Percentiles rank a stretch among this genome's conserved stretches.
phyloP scores from a whole-genome alignment of 2,329 filamentous ascomycete species.

The Penicillium griseofulvum region DNA sequence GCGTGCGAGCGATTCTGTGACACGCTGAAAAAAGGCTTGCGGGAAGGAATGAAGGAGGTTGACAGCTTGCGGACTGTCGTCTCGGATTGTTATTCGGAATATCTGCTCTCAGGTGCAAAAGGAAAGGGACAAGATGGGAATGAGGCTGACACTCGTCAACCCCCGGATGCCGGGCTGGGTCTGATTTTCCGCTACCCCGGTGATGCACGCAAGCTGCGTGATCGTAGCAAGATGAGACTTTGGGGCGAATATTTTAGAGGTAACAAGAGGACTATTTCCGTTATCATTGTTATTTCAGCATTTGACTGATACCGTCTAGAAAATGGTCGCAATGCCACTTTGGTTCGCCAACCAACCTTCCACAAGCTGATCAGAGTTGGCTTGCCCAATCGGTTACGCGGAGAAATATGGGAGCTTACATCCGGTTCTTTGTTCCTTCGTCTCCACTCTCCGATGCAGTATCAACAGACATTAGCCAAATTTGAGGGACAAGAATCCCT shows the following conservation, averaged over 20 bases:
- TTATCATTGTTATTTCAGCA: not conserved
- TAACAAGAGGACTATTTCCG: conserved; percentile 19
- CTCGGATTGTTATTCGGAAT: conserved; percentile 86
- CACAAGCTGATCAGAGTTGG: conserved; percentile 96
- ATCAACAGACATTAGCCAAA: conserved; percentile 77
- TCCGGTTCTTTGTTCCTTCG: conserved; percentile 88
- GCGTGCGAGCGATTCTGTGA: conserved; percentile 96
- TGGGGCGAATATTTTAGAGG: conserved; percentile 91
- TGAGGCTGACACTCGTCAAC: conserved; percentile 46
- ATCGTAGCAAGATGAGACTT: conserved; percentile 93
- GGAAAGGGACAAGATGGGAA: conserved; percentile 53
- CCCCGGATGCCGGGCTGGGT: conserved; percentile 90
- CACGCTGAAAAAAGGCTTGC: conserved; percentile 83
- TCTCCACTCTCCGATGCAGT: conserved; percentile 79
- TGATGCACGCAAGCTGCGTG: conserved; percentile 87
- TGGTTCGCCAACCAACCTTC: conserved; percentile 94
- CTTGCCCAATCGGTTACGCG: conserved; percentile 84
- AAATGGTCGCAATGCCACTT: conserved; percentile 86
- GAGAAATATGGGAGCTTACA: conserved; percentile 93
- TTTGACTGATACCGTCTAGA: conserved; percentile 50
- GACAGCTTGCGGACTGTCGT: conserved; percentile 78
- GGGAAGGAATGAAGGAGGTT: conserved; percentile 83
- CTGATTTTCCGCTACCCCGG: conserved; percentile 93
- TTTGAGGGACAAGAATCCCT: conserved; percentile 83
- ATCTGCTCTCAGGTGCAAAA: conserved; percentile 56